Conservation (phyloP, 495 filamentous ascomycete species). For the Podospora pseudopauciseta region DNA sequence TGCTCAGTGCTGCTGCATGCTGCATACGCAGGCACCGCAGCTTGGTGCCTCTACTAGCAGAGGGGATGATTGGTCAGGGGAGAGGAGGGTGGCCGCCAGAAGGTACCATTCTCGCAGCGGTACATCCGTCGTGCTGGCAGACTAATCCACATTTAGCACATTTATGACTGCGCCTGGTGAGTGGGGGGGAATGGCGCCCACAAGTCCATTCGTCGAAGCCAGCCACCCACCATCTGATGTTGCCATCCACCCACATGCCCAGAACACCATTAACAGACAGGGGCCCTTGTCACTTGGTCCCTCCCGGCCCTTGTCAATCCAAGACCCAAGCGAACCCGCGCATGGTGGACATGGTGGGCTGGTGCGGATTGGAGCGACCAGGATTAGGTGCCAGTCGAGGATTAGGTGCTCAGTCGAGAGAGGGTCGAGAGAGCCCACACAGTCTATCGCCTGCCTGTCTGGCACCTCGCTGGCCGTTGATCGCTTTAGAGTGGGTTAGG, state of each 20-base stretch:
- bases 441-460: constrained; percentile 18
- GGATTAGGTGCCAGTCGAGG: constrained; percentile 17
- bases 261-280: constrained; percentile 41
- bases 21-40: neutral
- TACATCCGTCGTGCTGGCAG: constrained; percentile 28
- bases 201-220: constrained; percentile 23
- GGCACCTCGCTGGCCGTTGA: constrained; percentile 37
- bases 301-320: constrained; percentile 42
- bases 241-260: constrained; percentile 45
- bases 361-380: constrained; percentile 12
- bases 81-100: neutral
- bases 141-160: constrained; percentile 35
- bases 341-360: constrained; percentile 31
- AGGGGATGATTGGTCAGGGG: constrained; percentile 11
- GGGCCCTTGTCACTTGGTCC: constrained; percentile 23
- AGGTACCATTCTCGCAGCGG: constrained; percentile 26
- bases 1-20: neutral
- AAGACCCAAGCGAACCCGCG: constrained; percentile 41
- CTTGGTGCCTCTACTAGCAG: neutral
- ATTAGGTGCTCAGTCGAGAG: neutral
- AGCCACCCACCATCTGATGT: constrained; percentile 37
- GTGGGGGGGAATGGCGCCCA: constrained; percentile 3
- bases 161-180: constrained; percentile 31
- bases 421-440: constrained; percentile 18
- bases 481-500: constrained; percentile 24